Evolutionary conservation across 2,329 filamentous ascomycete genomes (phyloP), one percentile per base, ranked within the genome.

Genomic region (Pseudodiploospora longispora): DNA sequence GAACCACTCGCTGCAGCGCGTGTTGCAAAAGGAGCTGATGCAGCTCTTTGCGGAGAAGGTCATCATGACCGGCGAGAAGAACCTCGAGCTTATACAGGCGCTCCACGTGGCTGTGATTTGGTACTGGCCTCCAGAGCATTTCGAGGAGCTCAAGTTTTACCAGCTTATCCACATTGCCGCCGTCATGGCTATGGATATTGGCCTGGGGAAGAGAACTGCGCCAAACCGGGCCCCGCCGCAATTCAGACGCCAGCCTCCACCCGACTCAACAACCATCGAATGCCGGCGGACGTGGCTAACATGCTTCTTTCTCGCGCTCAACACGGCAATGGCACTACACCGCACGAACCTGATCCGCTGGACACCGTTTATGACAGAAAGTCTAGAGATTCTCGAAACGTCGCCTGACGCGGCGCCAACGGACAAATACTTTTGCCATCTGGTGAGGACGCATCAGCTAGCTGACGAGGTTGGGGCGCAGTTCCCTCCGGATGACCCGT

Each of bases 91-190:
- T 6, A 79, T 94, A 6, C 89, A 95, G 64, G 78, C 86, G 2
- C 67, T 95, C 35, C 75, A 87, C 46, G 69, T 95, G 4, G 73
- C 80, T 6, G 80, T 83, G n/a, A 76, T 89, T 19, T 95, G 88
- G 86, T 94, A 95, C 61, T 82, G 81, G 60, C 87, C 87, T 10
- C 88, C 88, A 0, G 82, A 91, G 52, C 77, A 85, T 54, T 86
- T 86, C 47, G 87, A 94, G 56, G 85, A 93, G 64, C 78, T 91
- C 57, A 93, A 93, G 59, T 94, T 93, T 61, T 95, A 93, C 65
- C 86, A 91, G 66, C 75, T 93, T 52, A 80, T 88, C 38, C 87
- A 95, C 60, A 80, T 87, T 57, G 84, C 85, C 2, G 83, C 83
- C 39, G 76, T 87, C 53, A 87, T 95, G 82, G 84, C 83, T 28